A percentile compares a stretch with the other conserved stretches of the same genome.
These are phyloP conservation scores for Lanmaoa pseudosensibilis DNA, from an alignment of 768 basidiomycete genomes.

Conservation along the genomic window DNA sequence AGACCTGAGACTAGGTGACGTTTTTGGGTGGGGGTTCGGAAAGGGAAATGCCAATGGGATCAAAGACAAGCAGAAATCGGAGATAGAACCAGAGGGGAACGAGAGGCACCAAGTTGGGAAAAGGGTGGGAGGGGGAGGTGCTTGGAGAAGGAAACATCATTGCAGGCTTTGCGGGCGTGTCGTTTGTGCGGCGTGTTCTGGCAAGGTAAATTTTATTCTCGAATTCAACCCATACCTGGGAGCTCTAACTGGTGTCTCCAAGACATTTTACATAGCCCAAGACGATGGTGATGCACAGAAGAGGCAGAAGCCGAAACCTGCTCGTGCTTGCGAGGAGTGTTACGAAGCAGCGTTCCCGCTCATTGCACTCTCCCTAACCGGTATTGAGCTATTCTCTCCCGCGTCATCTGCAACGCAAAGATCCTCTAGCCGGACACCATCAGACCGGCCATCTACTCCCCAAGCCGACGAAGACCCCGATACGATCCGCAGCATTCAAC, in stretches of 20 bases:
- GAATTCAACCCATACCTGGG: neutral
- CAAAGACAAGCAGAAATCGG: constrained; percentile 17
- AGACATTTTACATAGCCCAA: constrained; percentile 80
- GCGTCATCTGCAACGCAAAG: constrained; percentile 7
- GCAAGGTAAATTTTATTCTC: constrained; percentile 49
- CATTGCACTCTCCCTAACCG: neutral
- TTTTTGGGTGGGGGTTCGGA: constrained; percentile 29
- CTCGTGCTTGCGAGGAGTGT: constrained; percentile 83
- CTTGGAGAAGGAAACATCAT: constrained; percentile 71
- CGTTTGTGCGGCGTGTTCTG: constrained; percentile 83
- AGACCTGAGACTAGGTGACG: constrained; percentile 25
- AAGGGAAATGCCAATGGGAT: constrained; percentile 40
- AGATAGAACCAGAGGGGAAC: constrained; percentile 4
- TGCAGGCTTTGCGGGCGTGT: constrained; percentile 85
- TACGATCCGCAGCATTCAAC: constrained; percentile 20
- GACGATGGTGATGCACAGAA: constrained; percentile 41
- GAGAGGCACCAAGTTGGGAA: constrained; percentile 10
- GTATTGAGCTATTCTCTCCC: constrained; percentile 6
- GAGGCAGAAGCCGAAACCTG: constrained; percentile 55
- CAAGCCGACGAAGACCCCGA: constrained; percentile 11
- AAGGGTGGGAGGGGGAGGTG: constrained; percentile 18
- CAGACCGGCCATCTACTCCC: constrained; percentile 23
- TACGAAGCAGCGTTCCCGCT: constrained; percentile 85
- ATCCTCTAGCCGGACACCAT: constrained; percentile 8
- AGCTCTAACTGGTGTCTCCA: constrained; percentile 1